These are phyloP conservation scores for Trypanosoma vivax DNA, from an alignment of 208 protist genomes.

Conservation along the genomic window DNA sequence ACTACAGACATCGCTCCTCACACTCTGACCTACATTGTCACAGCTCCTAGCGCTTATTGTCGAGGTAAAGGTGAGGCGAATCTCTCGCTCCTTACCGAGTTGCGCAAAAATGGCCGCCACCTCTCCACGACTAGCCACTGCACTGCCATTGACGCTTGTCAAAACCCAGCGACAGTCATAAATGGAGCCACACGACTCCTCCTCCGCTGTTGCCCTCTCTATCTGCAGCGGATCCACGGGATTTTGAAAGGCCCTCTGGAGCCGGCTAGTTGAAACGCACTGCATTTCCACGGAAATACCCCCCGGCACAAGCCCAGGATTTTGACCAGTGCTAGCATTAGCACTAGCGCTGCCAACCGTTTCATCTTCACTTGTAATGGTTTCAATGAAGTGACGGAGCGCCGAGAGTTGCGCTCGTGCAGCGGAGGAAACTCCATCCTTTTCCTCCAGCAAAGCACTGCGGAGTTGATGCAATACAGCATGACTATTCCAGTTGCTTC, in stretches of 20 bases:
- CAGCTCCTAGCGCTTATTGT: too few species aligned
- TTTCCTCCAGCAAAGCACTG: background rate
- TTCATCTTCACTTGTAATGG: background rate
- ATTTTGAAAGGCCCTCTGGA: too few species aligned
- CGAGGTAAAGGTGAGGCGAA: slow-evolving; percentile 19
- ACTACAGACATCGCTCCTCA: background rate
- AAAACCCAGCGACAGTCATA: slow-evolving; percentile 22
- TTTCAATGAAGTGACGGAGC: slow-evolving; percentile 13
- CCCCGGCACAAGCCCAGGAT: too few species aligned
- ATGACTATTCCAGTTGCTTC: background rate
- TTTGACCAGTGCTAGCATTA: too few species aligned
- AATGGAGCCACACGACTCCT: slow-evolving; percentile 9
- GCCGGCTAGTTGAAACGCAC: too few species aligned
- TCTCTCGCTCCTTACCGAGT: slow-evolving; percentile 9
- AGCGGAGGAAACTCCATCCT: background rate
- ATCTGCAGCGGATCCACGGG: background rate
- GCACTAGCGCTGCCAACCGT: too few species aligned
- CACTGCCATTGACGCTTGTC: slow-evolving; percentile 14
- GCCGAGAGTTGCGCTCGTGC: background rate
- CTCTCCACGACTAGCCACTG: slow-evolving; percentile 21
- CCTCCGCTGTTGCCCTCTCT: background rate
- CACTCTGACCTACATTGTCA: too few species aligned
- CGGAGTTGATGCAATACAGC: background rate
- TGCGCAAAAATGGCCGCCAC: slow-evolving; percentile 30
- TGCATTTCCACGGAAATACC: too few species aligned